Conservation (phyloP, 306 rosid genomes). For the Medicago ruthenica region DNA sequence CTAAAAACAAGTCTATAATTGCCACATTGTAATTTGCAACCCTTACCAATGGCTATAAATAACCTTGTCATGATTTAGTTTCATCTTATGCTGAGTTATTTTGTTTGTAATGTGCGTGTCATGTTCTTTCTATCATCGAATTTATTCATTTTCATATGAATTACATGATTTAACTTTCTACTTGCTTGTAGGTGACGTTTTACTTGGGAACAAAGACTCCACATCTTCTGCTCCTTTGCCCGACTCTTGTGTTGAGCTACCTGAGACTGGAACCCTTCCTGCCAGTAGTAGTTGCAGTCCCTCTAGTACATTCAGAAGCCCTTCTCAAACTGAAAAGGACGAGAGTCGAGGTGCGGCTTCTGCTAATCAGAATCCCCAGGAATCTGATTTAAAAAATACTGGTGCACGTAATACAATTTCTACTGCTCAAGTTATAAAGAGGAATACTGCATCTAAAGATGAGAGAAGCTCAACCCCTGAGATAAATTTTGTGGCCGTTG, state of each 20-base stretch:
- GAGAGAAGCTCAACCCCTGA: conserved; percentile 47
- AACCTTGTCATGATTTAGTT: conserved; percentile 5
- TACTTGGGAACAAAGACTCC: conserved; percentile 48
- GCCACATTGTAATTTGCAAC: background rate
- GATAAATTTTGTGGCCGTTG: conserved; percentile 51
- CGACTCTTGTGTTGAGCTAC: conserved; percentile 47
- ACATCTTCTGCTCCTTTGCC: conserved; percentile 50
- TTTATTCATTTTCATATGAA: conserved; percentile 25
- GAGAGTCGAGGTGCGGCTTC: conserved; percentile 48
- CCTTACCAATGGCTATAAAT: background rate
- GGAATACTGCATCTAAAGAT: conserved; percentile 47
- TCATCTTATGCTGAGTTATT: conserved; percentile 13
- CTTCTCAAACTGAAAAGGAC: conserved; percentile 42
- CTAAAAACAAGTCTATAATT: background rate
- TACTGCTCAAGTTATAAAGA: conserved; percentile 49
- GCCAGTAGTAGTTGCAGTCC: conserved; percentile 42
- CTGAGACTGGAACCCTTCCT: conserved; percentile 53
- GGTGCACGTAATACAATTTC: conserved; percentile 45
- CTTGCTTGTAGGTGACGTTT: conserved; percentile 47
- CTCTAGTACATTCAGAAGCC: conserved; percentile 27
- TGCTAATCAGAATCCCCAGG: conserved; percentile 46
- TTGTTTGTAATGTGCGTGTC: background rate
- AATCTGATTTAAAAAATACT: conserved; percentile 44
- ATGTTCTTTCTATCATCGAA: conserved; percentile 21
- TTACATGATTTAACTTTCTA: conserved; percentile 38